These are phyloP conservation scores for Fusarium sp. DNA, from an alignment of 2,329 filamentous ascomycete species.

Conservation along the genomic window DNA sequence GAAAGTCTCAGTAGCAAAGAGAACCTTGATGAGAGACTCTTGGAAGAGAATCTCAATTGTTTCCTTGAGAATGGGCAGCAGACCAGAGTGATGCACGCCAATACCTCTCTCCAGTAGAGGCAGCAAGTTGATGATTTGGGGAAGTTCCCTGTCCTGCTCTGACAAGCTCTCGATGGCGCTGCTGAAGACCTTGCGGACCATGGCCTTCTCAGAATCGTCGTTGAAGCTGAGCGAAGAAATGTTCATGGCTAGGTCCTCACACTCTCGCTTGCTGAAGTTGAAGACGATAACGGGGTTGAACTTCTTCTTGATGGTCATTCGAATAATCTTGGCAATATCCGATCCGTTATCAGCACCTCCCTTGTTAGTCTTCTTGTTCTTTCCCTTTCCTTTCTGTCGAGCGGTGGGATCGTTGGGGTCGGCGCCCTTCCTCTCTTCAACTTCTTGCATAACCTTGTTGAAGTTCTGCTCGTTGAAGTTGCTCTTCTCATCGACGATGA, in stretches of 20 bases:
- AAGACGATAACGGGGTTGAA: constrained; percentile 99
- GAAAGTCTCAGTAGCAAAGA: constrained; percentile 98
- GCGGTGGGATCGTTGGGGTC: constrained; percentile 84
- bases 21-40: constrained; percentile 95
- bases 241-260: constrained; percentile 88
- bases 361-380: constrained; percentile 92
- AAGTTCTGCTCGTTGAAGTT: constrained; percentile 98
- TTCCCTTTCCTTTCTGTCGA: constrained; percentile 87
- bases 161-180: constrained; percentile 94
- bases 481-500: constrained; percentile 97
- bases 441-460: constrained; percentile 91
- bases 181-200: constrained; percentile 94
- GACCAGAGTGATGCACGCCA: constrained; percentile 95
- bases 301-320: constrained; percentile 98
- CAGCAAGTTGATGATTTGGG: constrained; percentile 91
- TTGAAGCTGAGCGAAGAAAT: constrained; percentile 94
- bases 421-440: constrained; percentile 88
- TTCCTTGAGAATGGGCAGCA: constrained; percentile 96
- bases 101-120: constrained; percentile 92
- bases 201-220: constrained; percentile 92
- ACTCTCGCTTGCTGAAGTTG: constrained; percentile 98
- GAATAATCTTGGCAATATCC: constrained; percentile 97
- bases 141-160: constrained; percentile 88
- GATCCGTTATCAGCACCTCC: constrained; percentile 80
- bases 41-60: constrained; percentile 99